Evolutionary conservation across 2,329 filamentous ascomycete species (phyloP), one percentile per base, ranked within the genome.

Genomic region (Hymenoscyphus scutula): DNA sequence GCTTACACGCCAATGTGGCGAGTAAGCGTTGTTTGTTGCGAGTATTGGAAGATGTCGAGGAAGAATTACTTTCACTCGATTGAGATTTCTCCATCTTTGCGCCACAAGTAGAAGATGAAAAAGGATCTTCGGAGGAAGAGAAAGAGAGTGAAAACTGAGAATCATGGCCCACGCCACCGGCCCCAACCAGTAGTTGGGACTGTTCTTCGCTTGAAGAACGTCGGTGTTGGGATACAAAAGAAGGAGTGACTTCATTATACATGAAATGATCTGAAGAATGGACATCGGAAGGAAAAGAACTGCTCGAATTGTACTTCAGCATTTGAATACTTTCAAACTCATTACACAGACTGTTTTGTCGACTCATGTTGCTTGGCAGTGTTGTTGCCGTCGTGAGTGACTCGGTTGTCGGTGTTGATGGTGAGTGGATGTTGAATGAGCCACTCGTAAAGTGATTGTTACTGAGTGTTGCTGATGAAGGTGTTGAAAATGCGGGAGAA

Each of bases 61-160:
- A 74, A 56, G 67, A 72, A 67, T 62, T 71, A 70, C 72, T 74
- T 67, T 72, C 71, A 65, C 67, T 70, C 62, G 72, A 74, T 57
- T 69, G 62, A 62, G 71, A 72, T 58, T 73, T 71, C 63, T 74
- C 68, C 71, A 74, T 74, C 66, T 71, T 70, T 63, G 69, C 68
- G 63, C 69, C 68, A 62, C 65, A 67, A 60, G 59, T 53, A 68
- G 70, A 65, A 66, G 68, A 68, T 62, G 63, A 57, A 61, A 65
- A 55, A 53, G 60, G 57, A 63, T 65, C 63, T 53, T 64, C 51
- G n/a, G n/a, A n/a, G 64, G 64, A 60, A 62, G 64, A 58, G 64
- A 71, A 70, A 65, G 69, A 69, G 67, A 65, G 62, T 59, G 72
- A 68, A 67, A 72, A 69, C 54, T 68, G 67, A 64, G 70, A 71